A percentile compares a stretch with the other conserved stretches of the same genome.
Evolutionary conservation across 352 stramenopile species (phyloP).

Genomic region (Phytopythium oedochilum): DNA sequence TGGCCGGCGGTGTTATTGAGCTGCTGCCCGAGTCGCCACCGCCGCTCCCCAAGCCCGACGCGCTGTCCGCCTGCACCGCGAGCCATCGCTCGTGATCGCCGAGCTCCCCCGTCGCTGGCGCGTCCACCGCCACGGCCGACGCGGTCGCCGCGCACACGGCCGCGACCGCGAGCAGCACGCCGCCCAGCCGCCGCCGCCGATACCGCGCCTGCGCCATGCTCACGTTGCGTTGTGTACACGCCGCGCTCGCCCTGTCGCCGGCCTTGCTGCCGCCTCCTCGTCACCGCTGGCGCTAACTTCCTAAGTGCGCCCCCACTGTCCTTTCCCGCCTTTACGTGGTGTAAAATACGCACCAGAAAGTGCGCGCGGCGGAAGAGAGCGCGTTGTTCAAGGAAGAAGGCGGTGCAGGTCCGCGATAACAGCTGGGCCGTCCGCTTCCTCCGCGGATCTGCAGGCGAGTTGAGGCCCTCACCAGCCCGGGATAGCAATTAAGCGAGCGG

Average conservation of each 20-base stretch:
- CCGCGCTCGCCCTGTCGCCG: neutral
- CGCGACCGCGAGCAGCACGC: constrained; percentile 8
- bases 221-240: neutral
- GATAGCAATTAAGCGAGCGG: too few relatives aligned
- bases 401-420: neutral
- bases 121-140: constrained; percentile 11
- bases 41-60: too few relatives aligned
- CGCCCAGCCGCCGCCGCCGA: constrained; percentile 3
- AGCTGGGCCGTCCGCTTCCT: neutral
- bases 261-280: too few relatives aligned
- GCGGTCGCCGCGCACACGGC: constrained; percentile 4
- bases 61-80: constrained; percentile 6
- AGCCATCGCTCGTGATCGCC: constrained; percentile 9
- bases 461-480: too few relatives aligned
- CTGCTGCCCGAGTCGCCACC: too few relatives aligned
- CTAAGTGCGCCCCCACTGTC: neutral
- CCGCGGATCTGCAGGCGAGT: neutral
- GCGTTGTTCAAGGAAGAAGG: neutral
- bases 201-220: constrained; percentile 1
- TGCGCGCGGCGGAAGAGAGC: neutral
- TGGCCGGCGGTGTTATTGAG: neutral
- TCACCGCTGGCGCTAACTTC: neutral
- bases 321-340: neutral
- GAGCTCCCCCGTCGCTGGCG: neutral
- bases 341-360: neutral